Percentiles rank a stretch among this genome's conserved stretches.
phyloP scores from a whole-genome alignment of 2,329 filamentous ascomycete species.

The Diplocarpon rosae region DNA sequence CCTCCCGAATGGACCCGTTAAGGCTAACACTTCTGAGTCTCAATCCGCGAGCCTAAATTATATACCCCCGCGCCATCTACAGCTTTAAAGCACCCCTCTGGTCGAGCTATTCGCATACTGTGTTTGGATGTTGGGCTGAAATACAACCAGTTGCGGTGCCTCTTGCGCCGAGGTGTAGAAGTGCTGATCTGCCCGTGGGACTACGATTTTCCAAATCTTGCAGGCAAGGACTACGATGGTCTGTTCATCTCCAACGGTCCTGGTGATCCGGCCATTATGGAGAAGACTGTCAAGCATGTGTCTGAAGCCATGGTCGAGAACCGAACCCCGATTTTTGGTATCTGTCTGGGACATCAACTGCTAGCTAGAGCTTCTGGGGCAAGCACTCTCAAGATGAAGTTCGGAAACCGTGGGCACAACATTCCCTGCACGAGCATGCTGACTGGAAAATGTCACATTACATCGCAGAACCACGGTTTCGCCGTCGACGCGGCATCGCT shows the following conservation, averaged over 20 bases:
- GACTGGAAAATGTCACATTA: slow-evolving; percentile 96
- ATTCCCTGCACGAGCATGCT: slow-evolving; percentile 95
- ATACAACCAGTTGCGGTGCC: slow-evolving; percentile 92
- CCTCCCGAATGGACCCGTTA: too few relatives aligned
- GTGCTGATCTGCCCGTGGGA: slow-evolving; percentile 94
- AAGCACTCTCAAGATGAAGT: slow-evolving; percentile 91
- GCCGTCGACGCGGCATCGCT: slow-evolving; percentile 76
- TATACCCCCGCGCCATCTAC: slow-evolving; percentile 65
- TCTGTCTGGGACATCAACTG: slow-evolving; percentile 90
- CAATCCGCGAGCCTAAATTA: slow-evolving; percentile 73
- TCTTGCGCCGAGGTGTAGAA: slow-evolving; percentile 83
- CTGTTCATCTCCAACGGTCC: slow-evolving; percentile 97
- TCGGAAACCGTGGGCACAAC: slow-evolving; percentile 96
- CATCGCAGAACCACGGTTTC: slow-evolving; percentile 96
- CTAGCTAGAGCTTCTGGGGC: slow-evolving; percentile 82
- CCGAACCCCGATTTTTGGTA: slow-evolving; percentile 83
- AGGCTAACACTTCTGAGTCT: slow-evolving; percentile 54
- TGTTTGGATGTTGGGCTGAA: slow-evolving; percentile 97
- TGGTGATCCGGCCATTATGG: slow-evolving; percentile 82
- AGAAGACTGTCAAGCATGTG: slow-evolving; percentile 70
- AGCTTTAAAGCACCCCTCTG: slow-evolving; percentile 77
- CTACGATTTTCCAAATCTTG: slow-evolving; percentile 72
- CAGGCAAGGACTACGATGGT: slow-evolving; percentile 81
- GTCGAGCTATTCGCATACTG: slow-evolving; percentile 74
- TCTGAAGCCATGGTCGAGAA: slow-evolving; percentile 64